phyloP scores from a whole-genome alignment of 805 yeast species.

The Candida michaelii region DNA sequence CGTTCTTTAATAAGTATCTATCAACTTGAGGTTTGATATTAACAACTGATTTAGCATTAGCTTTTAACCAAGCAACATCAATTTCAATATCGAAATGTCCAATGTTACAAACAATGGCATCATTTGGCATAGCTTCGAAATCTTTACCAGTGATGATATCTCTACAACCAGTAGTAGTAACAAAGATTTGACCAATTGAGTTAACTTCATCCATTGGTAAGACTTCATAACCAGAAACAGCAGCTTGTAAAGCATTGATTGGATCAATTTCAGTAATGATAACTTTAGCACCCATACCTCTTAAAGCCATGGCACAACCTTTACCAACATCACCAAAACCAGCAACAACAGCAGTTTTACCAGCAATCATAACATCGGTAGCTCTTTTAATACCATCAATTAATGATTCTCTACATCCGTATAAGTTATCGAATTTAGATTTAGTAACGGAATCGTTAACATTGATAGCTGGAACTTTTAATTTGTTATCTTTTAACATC shows the following conservation, averaged over 20 bases:
- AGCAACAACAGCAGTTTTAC: conserved; percentile 98
- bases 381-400: conserved; percentile 99
- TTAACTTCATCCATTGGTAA: conserved; percentile 94
- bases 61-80: conserved; percentile 98
- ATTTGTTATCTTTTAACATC: conserved; percentile 82
- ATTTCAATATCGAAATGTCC: conserved; percentile 99
- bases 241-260: conserved; percentile 98
- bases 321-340: conserved; percentile 99
- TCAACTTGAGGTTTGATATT: conserved; percentile 99
- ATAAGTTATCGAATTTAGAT: conserved; percentile 98
- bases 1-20: conserved; percentile 86
- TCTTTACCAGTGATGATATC: conserved; percentile 91
- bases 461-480: conserved; percentile 98
- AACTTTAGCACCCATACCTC: conserved; percentile 99
- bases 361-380: conserved; percentile 99
- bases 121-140: conserved; percentile 94
- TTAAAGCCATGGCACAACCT: conserved; percentile 99
- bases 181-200: conserved; percentile 91
- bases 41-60: conserved; percentile 87
- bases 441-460: conserved; percentile 99
- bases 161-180: conserved; percentile 99
- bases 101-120: conserved; percentile 98
- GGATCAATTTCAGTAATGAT: conserved; percentile 97
- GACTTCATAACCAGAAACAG: conserved; percentile 98
- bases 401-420: conserved; percentile 99